Evolutionary conservation across 345 rosid species (phyloP).

Genomic region (Melastoma malabathricum): DNA sequence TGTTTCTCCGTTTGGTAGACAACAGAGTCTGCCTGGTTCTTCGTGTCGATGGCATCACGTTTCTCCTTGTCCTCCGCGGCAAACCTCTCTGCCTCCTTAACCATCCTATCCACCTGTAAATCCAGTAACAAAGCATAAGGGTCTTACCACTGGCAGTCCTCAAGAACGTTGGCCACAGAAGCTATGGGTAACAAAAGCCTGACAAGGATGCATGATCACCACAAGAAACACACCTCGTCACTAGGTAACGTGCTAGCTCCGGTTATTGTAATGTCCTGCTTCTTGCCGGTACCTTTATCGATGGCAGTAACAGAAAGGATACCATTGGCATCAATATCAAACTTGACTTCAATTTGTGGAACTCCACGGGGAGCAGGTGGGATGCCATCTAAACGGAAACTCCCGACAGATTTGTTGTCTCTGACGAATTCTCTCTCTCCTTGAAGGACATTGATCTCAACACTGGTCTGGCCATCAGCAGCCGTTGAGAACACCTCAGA

Average conservation of each 20-base stretch:
- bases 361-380: constrained; percentile 47
- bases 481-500: constrained; percentile 98
- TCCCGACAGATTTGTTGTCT: constrained; percentile 81
- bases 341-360: constrained; percentile 40
- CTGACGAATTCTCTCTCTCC: constrained; percentile 96
- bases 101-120: constrained; percentile 75
- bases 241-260: constrained; percentile 75
- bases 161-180: too few species aligned
- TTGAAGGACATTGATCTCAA: constrained; percentile 91
- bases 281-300: constrained; percentile 45
- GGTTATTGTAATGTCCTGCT: constrained; percentile 44
- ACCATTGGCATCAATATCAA: constrained; percentile 44
- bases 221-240: constrained; percentile 50
- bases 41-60: constrained; percentile 93
- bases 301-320: constrained; percentile 38
- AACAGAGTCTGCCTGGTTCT: constrained; percentile 89
- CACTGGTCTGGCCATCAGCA: constrained; percentile 98
- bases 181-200: too few species aligned
- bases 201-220: too few species aligned
- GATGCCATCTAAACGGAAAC: constrained; percentile 43
- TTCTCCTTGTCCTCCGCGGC: constrained; percentile 87
- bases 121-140: background rate
- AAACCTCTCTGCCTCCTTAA: constrained; percentile 75
- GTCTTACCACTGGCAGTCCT: too few species aligned
- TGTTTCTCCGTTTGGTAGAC: constrained; percentile 96